Percentiles rank a stretch among this genome's conserved stretches.
phyloP scores from a whole-genome alignment of 805 yeast genomes.

The Pichia membranifaciens region DNA sequence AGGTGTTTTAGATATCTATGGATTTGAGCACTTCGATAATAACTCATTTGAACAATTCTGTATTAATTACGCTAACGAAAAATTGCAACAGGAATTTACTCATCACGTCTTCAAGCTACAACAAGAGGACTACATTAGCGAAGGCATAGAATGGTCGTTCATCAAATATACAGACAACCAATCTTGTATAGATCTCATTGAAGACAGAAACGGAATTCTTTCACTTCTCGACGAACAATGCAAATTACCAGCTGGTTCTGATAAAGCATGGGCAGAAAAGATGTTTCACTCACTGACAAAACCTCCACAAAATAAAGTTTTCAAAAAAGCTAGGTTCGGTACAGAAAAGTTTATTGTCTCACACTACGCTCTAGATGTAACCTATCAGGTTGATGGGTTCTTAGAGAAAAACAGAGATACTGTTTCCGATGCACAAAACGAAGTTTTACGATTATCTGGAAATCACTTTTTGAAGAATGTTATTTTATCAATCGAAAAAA shows the following conservation, averaged over 20 bases:
- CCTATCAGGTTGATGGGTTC: conserved; percentile 88
- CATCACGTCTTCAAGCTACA: conserved; percentile 96
- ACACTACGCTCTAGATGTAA: conserved; percentile 92
- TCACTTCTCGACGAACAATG: conserved; percentile 92
- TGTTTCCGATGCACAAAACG: conserved; percentile 90
- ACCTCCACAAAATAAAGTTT: conserved; percentile 69
- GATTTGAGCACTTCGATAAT: conserved; percentile 90
- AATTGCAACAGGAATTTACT: conserved; percentile 93
- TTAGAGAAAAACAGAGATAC: conserved; percentile 96
- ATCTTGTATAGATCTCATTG: conserved; percentile 91
- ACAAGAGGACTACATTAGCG: conserved; percentile 89
- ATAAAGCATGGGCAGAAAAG: conserved; percentile 86
- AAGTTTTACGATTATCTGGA: conserved; percentile 64
- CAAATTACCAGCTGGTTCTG: conserved; percentile 88
- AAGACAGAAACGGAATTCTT: conserved; percentile 78
- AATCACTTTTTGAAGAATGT: conserved; percentile 66
- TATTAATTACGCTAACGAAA: conserved; percentile 94
- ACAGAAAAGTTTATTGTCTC: conserved; percentile 82
- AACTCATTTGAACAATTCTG: conserved; percentile 97
- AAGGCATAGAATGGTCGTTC: conserved; percentile 94
- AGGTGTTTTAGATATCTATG: conserved; percentile 96
- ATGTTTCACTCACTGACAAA: conserved; percentile 81
- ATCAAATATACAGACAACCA: conserved; percentile 95
- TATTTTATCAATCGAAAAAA: conserved; percentile 52
- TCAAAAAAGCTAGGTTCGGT: conserved; percentile 92